A percentile compares a stretch with the other conserved stretches of the same genome.
Conservation (phyloP, 352 stramenopile genomes). For the Globisporangium nagaii region DNA sequence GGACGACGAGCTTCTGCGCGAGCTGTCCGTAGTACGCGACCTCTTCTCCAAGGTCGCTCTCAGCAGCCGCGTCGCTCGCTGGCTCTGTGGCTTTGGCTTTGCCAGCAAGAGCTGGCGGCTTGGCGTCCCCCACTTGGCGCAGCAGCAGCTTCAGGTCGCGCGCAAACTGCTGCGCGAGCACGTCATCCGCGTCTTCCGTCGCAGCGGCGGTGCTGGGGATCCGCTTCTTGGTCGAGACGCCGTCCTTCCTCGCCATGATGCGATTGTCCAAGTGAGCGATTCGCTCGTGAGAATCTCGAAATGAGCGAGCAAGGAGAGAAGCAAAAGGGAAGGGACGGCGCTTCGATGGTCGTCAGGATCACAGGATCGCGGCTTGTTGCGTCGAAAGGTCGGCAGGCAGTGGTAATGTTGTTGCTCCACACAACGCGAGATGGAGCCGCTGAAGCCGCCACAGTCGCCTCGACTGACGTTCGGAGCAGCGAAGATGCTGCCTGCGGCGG, state of each 20-base stretch:
- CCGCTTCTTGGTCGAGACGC: slow-evolving; percentile 8
- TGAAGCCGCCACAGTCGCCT: neutral
- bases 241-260: neutral
- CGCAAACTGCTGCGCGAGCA: slow-evolving; percentile 44
- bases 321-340: too few species aligned
- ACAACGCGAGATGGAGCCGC: slow-evolving; percentile 1
- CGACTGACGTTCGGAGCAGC: neutral
- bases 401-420: neutral
- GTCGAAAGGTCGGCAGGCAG: neutral
- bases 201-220: slow-evolving; percentile 1
- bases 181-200: slow-evolving; percentile 13
- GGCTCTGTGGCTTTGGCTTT: slow-evolving; percentile 2
- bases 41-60: slow-evolving; percentile 14
- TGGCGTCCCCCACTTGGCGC: slow-evolving; percentile 31
- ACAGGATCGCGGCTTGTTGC: neutral
- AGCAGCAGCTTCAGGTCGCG: slow-evolving; percentile 40
- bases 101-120: neutral
- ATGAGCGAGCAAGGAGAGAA: too few species aligned
- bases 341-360: neutral
- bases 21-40: slow-evolving; percentile 39
- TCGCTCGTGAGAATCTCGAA: too few species aligned
- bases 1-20: slow-evolving; percentile 29
- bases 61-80: slow-evolving; percentile 6
- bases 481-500: neutral
- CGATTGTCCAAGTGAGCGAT: too few species aligned